Evolutionary conservation across 2,329 filamentous ascomycete species (phyloP).

Genomic region (Fusarium ambrosium): DNA sequence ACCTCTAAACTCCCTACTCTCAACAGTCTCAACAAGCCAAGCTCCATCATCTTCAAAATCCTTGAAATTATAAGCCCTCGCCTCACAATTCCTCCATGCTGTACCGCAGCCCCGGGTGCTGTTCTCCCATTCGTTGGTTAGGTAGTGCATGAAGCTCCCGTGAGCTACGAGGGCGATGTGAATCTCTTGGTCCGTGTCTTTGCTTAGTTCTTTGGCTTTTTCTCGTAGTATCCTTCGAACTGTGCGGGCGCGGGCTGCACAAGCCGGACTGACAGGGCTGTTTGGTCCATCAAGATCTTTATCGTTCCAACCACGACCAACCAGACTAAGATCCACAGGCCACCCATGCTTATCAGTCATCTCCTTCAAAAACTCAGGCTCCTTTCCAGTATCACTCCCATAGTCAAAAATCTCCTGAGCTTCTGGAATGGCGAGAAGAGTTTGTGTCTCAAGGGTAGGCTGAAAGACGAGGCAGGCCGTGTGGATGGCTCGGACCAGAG

Average conservation of each 20-base stretch:
- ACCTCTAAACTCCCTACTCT: conserved; percentile 25
- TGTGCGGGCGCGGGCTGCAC: conserved; percentile 22
- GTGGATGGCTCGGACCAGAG: conserved; percentile 28
- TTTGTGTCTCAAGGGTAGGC: conserved; percentile 18
- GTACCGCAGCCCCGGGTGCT: conserved; percentile 23
- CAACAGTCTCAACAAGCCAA: conserved; percentile 31
- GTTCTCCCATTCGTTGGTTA: conserved; percentile 38
- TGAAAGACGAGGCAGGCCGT: conserved; percentile 27
- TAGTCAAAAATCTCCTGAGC: conserved; percentile 39
- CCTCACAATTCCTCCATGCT: conserved; percentile 34
- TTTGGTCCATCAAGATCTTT: conserved; percentile 34
- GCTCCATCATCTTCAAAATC: conserved; percentile 28
- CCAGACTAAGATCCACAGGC: conserved; percentile 33
- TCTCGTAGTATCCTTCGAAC: conserved; percentile 31
- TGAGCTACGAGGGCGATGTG: conserved; percentile 36
- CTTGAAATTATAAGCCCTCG: conserved; percentile 31
- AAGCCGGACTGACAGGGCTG: conserved; percentile 30
- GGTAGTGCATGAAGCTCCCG: conserved; percentile 36
- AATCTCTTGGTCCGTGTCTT: conserved; percentile 16
- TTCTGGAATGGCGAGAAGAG: conserved; percentile 33
- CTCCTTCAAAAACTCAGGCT: conserved; percentile 2
- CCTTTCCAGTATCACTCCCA: conserved; percentile 28
- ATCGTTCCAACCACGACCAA: conserved; percentile 22
- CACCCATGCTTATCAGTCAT: conserved; percentile 10
- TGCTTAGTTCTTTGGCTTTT: conserved; percentile 14